Base-by-base conservation (phyloP, 352 stramenopile species). In the Phytopythium aichiense region DNA sequence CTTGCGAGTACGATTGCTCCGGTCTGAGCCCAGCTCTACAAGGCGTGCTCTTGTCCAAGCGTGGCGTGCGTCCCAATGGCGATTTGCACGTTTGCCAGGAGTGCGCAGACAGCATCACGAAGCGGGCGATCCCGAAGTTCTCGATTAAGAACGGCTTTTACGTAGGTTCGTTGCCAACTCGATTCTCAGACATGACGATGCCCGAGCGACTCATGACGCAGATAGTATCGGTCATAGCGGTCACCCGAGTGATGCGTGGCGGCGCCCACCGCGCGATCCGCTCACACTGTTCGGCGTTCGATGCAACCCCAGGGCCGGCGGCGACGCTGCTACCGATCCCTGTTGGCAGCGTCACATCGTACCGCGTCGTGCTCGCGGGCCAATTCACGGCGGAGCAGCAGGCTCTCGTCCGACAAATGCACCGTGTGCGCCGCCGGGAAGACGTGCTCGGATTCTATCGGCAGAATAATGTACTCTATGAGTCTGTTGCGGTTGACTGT, bases 111-210 rank as follows among this genome's bases (percentile, higher is more conserved):
- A 67, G 55, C 31, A 35, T 63, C 1, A 18, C 20, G 18, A 56
- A 63, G 23, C 8, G 9, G 0, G 18, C 50, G 6, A 42, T 61
- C 12, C 67, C 67, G 1, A 73, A 63, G 28, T 69, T 56, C 22
- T 30, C 67, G 5, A 73, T 73, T 28, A 65, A 65, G 1, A 73
- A 73, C 42, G 67, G 67, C 9, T 73, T 73, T 35, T 69, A 46
- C 37, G 25, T 73, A 4, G 67, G 25, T 9, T 23, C 23, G 18
- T 13, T 55, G 48, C 48, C 48, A 3, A 37, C 2, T 4, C 11
- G 25, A 18, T 55, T 38, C n/a, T 22, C 48, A 5, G 48, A 37
- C 25, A 22, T n/a, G 2, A 55, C 48, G 6, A 7, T 55, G 2
- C 25, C 48, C 20, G 48, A 55, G 25, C 48, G 48, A 7, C n/a